Conservation (phyloP, 371 early-diverging fungal species). For the Mucor sp. region DNA sequence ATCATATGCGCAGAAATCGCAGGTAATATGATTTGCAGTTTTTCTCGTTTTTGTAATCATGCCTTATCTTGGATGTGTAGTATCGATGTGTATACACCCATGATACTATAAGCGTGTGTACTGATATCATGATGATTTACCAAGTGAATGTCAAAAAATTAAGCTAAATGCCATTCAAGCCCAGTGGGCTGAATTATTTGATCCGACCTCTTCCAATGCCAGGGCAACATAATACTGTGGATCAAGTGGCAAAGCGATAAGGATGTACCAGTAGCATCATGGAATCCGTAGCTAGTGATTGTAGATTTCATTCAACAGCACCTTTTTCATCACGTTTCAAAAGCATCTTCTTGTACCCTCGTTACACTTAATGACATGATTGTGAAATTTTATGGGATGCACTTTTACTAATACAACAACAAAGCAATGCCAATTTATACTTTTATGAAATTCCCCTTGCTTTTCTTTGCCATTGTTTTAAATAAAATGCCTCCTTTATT, state of each 20-base stretch:
- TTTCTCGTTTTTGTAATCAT: too few species aligned
- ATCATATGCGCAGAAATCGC: too few species aligned
- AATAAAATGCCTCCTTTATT: too few species aligned
- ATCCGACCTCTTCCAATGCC: not conserved
- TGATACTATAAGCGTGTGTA: not conserved
- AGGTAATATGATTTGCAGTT: too few species aligned
- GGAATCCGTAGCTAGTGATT: not conserved
- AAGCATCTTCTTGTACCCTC: not conserved
- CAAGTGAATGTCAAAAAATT: too few species aligned
- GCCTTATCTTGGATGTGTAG: not conserved
- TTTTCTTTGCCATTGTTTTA: not conserved
- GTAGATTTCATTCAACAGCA: not conserved
- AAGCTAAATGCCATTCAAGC: not conserved
- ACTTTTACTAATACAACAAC: not conserved
- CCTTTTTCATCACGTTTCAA: not conserved
- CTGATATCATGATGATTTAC: not conserved
- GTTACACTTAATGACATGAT: slow-evolving; percentile 3
- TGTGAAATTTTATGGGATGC: not conserved
- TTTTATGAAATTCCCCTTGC: not conserved
- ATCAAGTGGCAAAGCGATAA: too few species aligned
- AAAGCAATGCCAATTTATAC: not conserved
- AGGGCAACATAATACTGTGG: not conserved
- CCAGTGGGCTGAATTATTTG: not conserved
- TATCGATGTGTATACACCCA: not conserved
- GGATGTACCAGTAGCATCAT: too few species aligned